Base-by-base conservation (phyloP, 2,329 filamentous ascomycete species). In the Cladorrhinum sp. region DNA sequence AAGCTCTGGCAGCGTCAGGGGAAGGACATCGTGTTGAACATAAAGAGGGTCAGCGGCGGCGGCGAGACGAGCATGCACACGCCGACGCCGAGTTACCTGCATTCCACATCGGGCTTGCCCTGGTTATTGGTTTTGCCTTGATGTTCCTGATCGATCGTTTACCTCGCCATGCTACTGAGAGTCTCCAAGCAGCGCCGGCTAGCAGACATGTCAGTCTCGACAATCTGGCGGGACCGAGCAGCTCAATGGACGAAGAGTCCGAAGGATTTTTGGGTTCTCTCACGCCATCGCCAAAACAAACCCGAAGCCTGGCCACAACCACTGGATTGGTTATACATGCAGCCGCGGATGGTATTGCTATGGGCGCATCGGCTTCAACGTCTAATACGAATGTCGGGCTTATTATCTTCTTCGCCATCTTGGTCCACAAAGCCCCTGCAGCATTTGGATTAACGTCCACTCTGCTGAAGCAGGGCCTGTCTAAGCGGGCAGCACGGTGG, bases 121-220 rank as follows among this genome's bases (percentile, higher is more conserved):
- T 99, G 56, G 86, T 96, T 59, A 79, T 91, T 16, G 95, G 95
- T 12, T 99, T 98, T 75, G 86, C 96, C 60, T 83, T 97, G 66
- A 99, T 99, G 95, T 98, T 96, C 72, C 83, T 99, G 21, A 89
- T 99, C 70, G 94, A 99, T 75, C 87, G 91, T 56, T 76, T 96
- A 8, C 92, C 92, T 7, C 86, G 86, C 46, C 89, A 92, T 72
- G 86, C 87, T 5, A 83, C 84, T 1, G 82, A 90, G 20, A 81
- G 82, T 46, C 77, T 90, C 39, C 86, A 87, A 68, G 78, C 83
- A 20, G 81, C 83, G 39, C 86, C 88, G 14, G 81, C 86, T 57
- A 90, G 88, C 16, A 87, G 92, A 65, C 92, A 96, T 71, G 95
- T 98, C 69, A 96, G 91, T 60, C 81, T 98, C 49, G 91, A 95